A percentile compares a stretch with the other conserved stretches of the same genome.
phyloP scores from a whole-genome alignment of 495 filamentous ascomycete genomes.

The Neurospora sp. region DNA sequence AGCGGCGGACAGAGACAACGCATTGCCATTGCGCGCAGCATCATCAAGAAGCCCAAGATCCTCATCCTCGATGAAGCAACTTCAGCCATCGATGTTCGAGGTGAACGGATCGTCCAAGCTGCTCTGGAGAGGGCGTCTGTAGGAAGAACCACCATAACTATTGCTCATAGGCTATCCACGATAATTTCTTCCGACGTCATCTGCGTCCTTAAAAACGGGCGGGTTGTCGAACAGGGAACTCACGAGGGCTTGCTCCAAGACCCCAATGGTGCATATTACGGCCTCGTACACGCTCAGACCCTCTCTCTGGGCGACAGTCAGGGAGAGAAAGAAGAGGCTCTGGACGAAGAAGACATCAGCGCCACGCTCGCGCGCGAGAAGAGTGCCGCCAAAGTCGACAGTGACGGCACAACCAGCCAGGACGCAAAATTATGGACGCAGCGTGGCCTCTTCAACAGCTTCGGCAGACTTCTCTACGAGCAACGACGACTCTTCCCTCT shows the following conservation, averaged over 20 bases:
- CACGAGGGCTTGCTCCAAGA: constrained; percentile 53
- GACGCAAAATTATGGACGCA: constrained; percentile 21
- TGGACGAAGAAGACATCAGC: constrained; percentile 31
- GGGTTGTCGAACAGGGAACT: constrained; percentile 55
- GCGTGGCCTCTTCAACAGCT: constrained; percentile 30
- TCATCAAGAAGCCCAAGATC: constrained; percentile 64
- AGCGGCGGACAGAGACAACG: constrained; percentile 52
- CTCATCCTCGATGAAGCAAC: constrained; percentile 79
- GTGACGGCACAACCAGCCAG: constrained; percentile 7
- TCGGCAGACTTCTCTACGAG: constrained; percentile 39
- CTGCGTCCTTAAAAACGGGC: constrained; percentile 52
- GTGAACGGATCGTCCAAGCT: constrained; percentile 59
- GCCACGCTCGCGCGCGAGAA: constrained; percentile 35
- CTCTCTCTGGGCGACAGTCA: constrained; percentile 29
- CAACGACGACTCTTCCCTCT: constrained; percentile 28
- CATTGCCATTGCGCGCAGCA: constrained; percentile 62
- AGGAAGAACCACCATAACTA: constrained; percentile 70
- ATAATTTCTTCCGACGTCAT: constrained; percentile 65
- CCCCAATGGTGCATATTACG: constrained; percentile 41
- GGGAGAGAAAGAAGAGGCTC: constrained; percentile 8
- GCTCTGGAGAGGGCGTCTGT: constrained; percentile 56
- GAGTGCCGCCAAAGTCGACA: constrained; percentile 31
- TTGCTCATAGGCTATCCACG: constrained; percentile 61
- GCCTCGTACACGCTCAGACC: constrained; percentile 44
- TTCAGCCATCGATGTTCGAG: constrained; percentile 61